phyloP scores from a whole-genome alignment of 208 protist genomes.

The Acanthamoeba sp. region DNA sequence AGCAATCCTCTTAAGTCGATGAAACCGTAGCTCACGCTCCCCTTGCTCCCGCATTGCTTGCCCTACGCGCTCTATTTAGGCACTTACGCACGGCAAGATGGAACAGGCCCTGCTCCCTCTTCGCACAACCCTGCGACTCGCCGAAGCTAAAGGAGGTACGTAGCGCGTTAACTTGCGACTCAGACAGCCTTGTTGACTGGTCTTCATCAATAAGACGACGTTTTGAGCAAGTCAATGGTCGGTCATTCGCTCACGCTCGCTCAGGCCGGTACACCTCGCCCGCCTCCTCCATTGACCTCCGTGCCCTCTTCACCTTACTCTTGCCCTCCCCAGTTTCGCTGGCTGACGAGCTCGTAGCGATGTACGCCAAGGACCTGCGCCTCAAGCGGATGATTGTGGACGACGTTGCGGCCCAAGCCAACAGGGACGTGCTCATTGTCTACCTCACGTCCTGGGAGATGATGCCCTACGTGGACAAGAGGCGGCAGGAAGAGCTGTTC shows the following conservation, averaged over 20 bases:
- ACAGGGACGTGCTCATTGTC: constrained; percentile 47
- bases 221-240: not conserved
- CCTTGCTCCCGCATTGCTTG: too few relatives aligned
- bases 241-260: not conserved
- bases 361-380: constrained; percentile 44
- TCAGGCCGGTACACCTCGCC: not conserved
- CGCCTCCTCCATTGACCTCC: not conserved
- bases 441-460: constrained; percentile 37
- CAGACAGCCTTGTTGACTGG: not conserved
- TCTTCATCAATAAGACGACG: not conserved
- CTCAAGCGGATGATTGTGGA: constrained; percentile 21
- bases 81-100: not conserved
- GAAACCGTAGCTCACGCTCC: not conserved
- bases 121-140: constrained; percentile 2
- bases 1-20: not conserved
- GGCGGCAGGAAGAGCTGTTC: not conserved
- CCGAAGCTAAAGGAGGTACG: not conserved
- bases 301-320: not conserved
- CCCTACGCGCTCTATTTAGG: not conserved
- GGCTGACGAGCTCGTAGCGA: not conserved
- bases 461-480: constrained; percentile 41
- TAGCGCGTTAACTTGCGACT: not conserved
- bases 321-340: not conserved
- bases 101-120: not conserved
- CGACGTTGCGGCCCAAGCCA: constrained; percentile 8